Evolutionary conservation across 106 monocot genomes (phyloP).

Genomic region (Allium fistulosum): DNA sequence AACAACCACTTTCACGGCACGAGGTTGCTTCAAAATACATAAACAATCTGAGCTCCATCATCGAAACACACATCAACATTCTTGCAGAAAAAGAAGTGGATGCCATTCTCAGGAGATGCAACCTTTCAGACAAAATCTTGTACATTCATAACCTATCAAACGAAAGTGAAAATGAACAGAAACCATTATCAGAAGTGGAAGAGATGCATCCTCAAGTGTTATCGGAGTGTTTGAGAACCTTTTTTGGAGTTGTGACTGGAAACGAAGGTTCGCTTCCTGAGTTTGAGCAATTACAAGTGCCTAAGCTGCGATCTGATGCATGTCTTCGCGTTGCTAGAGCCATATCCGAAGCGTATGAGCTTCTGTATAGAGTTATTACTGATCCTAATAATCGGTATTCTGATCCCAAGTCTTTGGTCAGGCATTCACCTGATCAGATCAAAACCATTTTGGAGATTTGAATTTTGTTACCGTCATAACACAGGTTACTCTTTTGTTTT

Average conservation of each 20-base stretch:
- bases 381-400: slow-evolving; percentile 72
- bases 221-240: slow-evolving; percentile 54
- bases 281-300: slow-evolving; percentile 86
- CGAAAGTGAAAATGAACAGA: slow-evolving; percentile 3
- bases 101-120: slow-evolving; percentile 55
- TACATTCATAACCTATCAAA: slow-evolving; percentile 25
- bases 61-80: slow-evolving; percentile 42
- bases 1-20: slow-evolving; percentile 62
- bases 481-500: too few relatives aligned
- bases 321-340: slow-evolving; percentile 48
- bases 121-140: slow-evolving; percentile 45
- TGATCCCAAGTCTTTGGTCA: slow-evolving; percentile 59
- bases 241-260: slow-evolving; percentile 75
- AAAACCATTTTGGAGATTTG: slow-evolving; percentile 81
- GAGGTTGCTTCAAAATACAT: slow-evolving; percentile 54
- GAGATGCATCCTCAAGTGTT: slow-evolving; percentile 41
- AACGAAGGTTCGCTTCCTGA: slow-evolving; percentile 75
- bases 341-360: slow-evolving; percentile 52
- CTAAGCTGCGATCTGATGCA: slow-evolving; percentile 62
- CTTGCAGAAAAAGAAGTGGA: slow-evolving; percentile 78
- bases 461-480: neutral
- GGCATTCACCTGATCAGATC: slow-evolving; percentile 77
- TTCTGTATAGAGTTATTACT: slow-evolving; percentile 48
- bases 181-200: slow-evolving; percentile 35
- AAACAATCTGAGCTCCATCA: slow-evolving; percentile 36